Conservation (phyloP, 768 basidiomycete species). For the Lyophyllum decastes region DNA sequence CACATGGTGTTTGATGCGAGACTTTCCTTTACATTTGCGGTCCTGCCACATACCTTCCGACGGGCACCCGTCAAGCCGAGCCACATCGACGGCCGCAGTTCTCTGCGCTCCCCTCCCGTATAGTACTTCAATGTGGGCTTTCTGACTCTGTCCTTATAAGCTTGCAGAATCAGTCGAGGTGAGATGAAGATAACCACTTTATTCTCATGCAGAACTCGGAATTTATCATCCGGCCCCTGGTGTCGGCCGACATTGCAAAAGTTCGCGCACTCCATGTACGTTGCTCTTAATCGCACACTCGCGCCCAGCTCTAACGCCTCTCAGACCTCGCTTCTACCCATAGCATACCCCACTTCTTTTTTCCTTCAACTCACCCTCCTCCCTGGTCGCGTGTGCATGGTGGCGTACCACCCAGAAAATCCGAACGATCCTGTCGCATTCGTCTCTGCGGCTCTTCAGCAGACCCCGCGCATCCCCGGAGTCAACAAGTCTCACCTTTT, state of each 20-base stretch:
- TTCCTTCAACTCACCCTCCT: conserved; percentile 48
- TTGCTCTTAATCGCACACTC: conserved; percentile 2
- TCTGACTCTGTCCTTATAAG: background rate
- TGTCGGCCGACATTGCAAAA: conserved; percentile 33
- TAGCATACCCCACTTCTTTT: conserved; percentile 43
- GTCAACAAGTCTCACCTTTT: conserved; percentile 6
- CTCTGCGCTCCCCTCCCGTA: background rate
- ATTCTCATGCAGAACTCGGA: conserved; percentile 18
- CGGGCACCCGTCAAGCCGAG: conserved; percentile 14
- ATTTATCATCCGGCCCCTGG: conserved; percentile 33
- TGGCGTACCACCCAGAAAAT: conserved; percentile 33
- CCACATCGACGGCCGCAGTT: background rate
- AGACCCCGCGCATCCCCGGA: conserved; percentile 19
- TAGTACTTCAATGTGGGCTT: background rate
- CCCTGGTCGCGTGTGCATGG: conserved; percentile 40
- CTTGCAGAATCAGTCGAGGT: background rate
- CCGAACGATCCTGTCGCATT: conserved; percentile 40
- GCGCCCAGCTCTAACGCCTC: conserved; percentile 4
- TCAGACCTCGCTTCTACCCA: conserved; percentile 38
- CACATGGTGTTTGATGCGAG: conserved; percentile 16
- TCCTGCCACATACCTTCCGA: conserved; percentile 11
- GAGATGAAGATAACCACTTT: background rate
- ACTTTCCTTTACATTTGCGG: conserved; percentile 1
- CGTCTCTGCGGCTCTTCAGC: conserved; percentile 40
- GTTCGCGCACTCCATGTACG: conserved; percentile 45